phyloP scores from a whole-genome alignment of 2,329 filamentous ascomycete species.

The Aspergillus pseudoterreus region DNA sequence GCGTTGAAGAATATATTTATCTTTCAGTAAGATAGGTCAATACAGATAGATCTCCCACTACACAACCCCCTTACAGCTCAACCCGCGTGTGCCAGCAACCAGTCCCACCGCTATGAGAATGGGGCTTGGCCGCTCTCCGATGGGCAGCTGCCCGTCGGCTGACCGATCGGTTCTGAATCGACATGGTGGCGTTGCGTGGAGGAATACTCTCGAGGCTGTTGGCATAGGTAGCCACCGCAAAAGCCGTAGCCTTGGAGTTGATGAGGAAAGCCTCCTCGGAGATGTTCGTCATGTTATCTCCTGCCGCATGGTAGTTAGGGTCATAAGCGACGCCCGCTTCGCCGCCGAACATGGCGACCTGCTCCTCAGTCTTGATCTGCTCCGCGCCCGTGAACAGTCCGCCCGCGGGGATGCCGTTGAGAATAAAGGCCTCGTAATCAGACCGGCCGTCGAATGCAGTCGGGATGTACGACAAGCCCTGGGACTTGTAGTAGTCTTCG shows the following conservation, averaged over 20 bases:
- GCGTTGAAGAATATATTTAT: too few species aligned
- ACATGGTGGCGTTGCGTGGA: slow-evolving; percentile 3
- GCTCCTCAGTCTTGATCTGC: slow-evolving; percentile 66
- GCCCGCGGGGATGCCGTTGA: slow-evolving; percentile 67
- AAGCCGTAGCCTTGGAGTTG: slow-evolving; percentile 24
- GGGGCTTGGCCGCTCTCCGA: slow-evolving; percentile 7
- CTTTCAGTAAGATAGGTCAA: too few species aligned
- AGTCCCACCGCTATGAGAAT: slow-evolving; percentile 14
- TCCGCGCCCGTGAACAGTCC: slow-evolving; percentile 77
- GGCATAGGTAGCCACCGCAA: slow-evolving; percentile 26
- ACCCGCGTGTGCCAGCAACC: slow-evolving; percentile 23
- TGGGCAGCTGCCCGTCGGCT: background rate
- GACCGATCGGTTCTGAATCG: background rate
- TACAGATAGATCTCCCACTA: background rate
- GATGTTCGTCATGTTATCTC: slow-evolving; percentile 54
- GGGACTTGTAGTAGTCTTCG: slow-evolving; percentile 60
- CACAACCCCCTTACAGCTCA: background rate
- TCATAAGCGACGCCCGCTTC: slow-evolving; percentile 57
- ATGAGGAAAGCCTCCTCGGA: slow-evolving; percentile 33
- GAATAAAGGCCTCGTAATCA: slow-evolving; percentile 76
- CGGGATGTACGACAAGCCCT: slow-evolving; percentile 63
- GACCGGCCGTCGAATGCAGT: slow-evolving; percentile 75
- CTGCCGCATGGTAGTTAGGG: slow-evolving; percentile 53
- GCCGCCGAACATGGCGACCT: slow-evolving; percentile 68
- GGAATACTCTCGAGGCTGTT: slow-evolving; percentile 21